These are phyloP conservation scores for Lasiosphaeris hirsuta DNA, from an alignment of 495 filamentous ascomycete species.

Conservation along the genomic window DNA sequence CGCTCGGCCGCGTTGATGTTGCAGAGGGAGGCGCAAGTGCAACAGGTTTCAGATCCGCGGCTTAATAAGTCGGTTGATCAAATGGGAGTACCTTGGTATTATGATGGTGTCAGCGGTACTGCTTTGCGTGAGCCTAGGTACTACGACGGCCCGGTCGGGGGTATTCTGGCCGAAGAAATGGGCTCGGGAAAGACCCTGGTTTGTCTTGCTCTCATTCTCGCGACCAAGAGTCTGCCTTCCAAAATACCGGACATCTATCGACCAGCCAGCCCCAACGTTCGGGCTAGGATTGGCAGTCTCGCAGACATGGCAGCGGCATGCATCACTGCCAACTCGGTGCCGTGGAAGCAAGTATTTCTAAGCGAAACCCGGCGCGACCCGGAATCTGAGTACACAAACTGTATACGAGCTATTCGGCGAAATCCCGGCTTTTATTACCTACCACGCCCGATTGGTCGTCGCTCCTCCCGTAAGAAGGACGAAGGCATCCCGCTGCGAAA, in stretches of 20 bases:
- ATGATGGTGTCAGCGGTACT: constrained; percentile 60
- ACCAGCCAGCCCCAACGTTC: neutral
- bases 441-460: constrained; percentile 42
- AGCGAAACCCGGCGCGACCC: constrained; percentile 21
- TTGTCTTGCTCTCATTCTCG: constrained; percentile 76
- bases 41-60: constrained; percentile 68
- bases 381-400: constrained; percentile 43
- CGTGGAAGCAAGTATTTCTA: constrained; percentile 64
- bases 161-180: constrained; percentile 71
- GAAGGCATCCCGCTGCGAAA: constrained; percentile 36
- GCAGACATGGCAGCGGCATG: constrained; percentile 69
- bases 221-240: constrained; percentile 68
- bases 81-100: constrained; percentile 63
- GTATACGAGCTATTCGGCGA: constrained; percentile 53
- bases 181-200: constrained; percentile 86
- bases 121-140: constrained; percentile 59
- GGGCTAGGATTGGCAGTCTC: constrained; percentile 26
- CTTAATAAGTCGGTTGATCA: constrained; percentile 57
- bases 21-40: constrained; percentile 69
- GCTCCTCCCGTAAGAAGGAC: constrained; percentile 36
- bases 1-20: constrained; percentile 83
- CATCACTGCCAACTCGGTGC: constrained; percentile 59
- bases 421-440: constrained; percentile 55
- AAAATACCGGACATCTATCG: constrained; percentile 50
- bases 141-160: constrained; percentile 75